A percentile compares a stretch with the other conserved stretches of the same genome.
These are phyloP conservation scores for Xanthoceras sorbifolium DNA, from an alignment of 345 rosid species.

Conservation along the genomic window DNA sequence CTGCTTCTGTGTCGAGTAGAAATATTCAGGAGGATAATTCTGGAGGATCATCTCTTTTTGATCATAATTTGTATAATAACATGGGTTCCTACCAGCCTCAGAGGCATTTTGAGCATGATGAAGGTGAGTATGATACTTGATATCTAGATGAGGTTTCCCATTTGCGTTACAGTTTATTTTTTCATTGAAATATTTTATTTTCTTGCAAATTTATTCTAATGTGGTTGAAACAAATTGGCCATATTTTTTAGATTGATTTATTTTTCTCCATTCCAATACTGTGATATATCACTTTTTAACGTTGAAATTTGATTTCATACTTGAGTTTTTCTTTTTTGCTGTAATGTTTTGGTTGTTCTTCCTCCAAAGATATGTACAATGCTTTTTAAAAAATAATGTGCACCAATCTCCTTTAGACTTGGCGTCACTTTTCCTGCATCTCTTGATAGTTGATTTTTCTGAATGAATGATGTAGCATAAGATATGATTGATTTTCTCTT, in stretches of 20 bases:
- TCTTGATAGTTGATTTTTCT: background rate
- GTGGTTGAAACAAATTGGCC: background rate
- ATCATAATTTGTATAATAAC: slow-evolving; percentile 47
- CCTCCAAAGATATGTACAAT: no score
- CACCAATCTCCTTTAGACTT: background rate
- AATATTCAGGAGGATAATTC: slow-evolving; percentile 59
- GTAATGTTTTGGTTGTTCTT: background rate
- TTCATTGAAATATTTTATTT: background rate
- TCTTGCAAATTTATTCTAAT: background rate
- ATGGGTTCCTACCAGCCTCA: slow-evolving; percentile 55
- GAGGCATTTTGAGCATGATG: slow-evolving; percentile 58
- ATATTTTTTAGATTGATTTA: background rate
- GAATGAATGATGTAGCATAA: background rate
- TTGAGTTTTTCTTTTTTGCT: background rate
- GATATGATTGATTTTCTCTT: background rate
- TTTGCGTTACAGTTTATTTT: background rate
- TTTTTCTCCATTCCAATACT: background rate
- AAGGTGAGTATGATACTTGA: slow-evolving; percentile 46
- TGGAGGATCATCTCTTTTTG: slow-evolving; percentile 59
- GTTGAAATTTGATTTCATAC: background rate
- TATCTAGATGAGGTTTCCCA: background rate
- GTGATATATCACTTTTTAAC: background rate
- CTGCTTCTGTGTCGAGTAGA: slow-evolving; percentile 62
- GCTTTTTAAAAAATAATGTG: background rate
- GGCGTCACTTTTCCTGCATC: no score